Evolutionary conservation across 1,284 basidiomycete genomes (phyloP).

Genomic region (Cutaneotrichosporon sp.): DNA sequence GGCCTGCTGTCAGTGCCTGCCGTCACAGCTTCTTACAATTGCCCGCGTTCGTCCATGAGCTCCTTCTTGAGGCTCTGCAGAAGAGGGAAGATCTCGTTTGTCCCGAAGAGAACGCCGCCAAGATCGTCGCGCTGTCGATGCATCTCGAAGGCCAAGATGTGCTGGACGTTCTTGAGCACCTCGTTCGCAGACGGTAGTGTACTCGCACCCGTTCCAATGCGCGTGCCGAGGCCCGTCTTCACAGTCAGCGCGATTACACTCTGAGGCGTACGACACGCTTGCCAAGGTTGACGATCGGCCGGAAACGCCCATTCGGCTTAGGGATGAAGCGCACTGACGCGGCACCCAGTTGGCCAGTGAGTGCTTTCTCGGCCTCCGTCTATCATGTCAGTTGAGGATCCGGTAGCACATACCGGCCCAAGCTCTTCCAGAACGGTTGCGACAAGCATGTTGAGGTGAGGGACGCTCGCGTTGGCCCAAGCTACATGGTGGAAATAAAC

Average conservation of each 20-base stretch:
- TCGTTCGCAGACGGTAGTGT: slow-evolving; percentile 60
- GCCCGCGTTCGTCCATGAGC: slow-evolving; percentile 57
- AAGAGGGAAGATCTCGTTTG: slow-evolving; percentile 73
- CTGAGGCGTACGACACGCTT: slow-evolving; percentile 57
- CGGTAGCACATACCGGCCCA: slow-evolving; percentile 33
- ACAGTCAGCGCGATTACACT: slow-evolving; percentile 15
- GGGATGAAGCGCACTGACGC: slow-evolving; percentile 80
- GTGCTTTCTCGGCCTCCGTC: slow-evolving; percentile 1
- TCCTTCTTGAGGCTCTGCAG: slow-evolving; percentile 69
- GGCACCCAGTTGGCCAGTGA: slow-evolving; percentile 34
- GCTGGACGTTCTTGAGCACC: slow-evolving; percentile 75
- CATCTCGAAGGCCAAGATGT: slow-evolving; percentile 82
- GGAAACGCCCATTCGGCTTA: slow-evolving; percentile 81
- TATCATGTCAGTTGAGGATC: neutral
- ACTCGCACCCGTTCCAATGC: slow-evolving; percentile 20
- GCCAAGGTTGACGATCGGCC: slow-evolving; percentile 90
- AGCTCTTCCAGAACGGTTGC: slow-evolving; percentile 43
- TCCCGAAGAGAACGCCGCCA: slow-evolving; percentile 78
- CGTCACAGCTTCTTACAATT: slow-evolving; percentile 57
- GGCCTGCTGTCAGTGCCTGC: slow-evolving; percentile 58
- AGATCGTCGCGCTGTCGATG: slow-evolving; percentile 63
- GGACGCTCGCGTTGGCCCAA: slow-evolving; percentile 79
- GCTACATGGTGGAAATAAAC: slow-evolving; percentile 94
- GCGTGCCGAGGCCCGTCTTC: slow-evolving; percentile 17
- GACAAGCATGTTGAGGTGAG: slow-evolving; percentile 70